Base-by-base conservation (phyloP, 2,329 filamentous ascomycete species). In the Diaporthe amygdali region DNA sequence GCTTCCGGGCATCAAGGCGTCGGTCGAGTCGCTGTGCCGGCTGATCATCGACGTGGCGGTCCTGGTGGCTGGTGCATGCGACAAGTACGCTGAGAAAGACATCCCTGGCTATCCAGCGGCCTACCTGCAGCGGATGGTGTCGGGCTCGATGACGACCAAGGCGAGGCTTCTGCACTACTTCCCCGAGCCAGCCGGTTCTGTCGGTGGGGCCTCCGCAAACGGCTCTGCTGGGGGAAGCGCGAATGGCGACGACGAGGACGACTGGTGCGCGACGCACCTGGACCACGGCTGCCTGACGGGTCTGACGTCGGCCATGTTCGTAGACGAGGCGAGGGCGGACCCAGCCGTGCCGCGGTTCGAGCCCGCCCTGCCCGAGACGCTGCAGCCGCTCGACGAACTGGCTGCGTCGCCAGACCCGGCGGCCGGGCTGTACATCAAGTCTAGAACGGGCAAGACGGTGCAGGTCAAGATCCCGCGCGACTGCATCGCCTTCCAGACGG, bases 271-370 rank as follows among this genome's bases (percentile, higher is more conserved):
- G 4, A 94, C 93, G 1, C 93, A 96, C 80, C 85, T 96, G 70
- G 96, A 98, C 81, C 95, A 98, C 77, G 95, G 96, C 52, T 98
- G 96, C 79, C 87, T 99, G 39, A 99, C 96, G 0, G 96, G 95
- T 17, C 87, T 99, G 41, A 99, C 96, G 0, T 96, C 93, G 2
- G 95, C 96, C 75, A 97, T 98, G 95, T 98, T 97, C 81, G 88
- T 98, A 73, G 94, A 98, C 78, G 96, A 98, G 83, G 82, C 79
- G 30, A 77, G 76, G 54, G 77, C 78, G 12, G 76, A 80, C 44
- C 75, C 78, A 4, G 70, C 74, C 9, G 75, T 74, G 76, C 78
- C 32, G 78, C 81, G 41, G 72, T 76, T 84, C 73, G 73, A 76
- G 71, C 76, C 83, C 47, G 75, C 82, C 51, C 78, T 83, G 0